A percentile compares a stretch with the other conserved stretches of the same genome.
Conservation (phyloP, 2,329 filamentous ascomycete species). For the Onygenales sp. region DNA sequence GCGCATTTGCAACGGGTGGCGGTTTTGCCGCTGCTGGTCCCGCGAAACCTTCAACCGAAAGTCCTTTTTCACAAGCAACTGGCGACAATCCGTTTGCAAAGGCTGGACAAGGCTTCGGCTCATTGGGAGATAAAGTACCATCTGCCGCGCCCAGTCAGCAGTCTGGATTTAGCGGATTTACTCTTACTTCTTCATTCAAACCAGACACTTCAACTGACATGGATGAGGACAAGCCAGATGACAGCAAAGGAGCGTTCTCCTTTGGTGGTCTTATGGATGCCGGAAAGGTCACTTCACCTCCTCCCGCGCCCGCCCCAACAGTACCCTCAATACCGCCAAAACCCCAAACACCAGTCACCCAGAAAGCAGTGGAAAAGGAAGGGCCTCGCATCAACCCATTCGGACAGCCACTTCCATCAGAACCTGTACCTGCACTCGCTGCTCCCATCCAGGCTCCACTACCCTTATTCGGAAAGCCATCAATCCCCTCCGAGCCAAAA, state of each 20-base stretch:
- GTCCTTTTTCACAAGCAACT: slow-evolving; percentile 20
- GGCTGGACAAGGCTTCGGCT: slow-evolving; percentile 21
- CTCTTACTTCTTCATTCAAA: slow-evolving; percentile 36
- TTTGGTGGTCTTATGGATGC: slow-evolving; percentile 30
- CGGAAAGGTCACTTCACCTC: slow-evolving; percentile 6
- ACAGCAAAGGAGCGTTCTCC: slow-evolving; percentile 25
- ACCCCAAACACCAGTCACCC: not conserved
- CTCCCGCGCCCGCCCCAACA: not conserved
- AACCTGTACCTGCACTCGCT: slow-evolving; percentile 16
- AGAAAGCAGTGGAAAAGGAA: not conserved
- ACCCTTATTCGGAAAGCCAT: slow-evolving; percentile 8
- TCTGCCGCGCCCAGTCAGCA: slow-evolving; percentile 4
- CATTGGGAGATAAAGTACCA: not conserved
- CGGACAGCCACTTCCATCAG: slow-evolving; percentile 3
- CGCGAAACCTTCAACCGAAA: slow-evolving; percentile 6
- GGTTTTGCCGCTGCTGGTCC: slow-evolving; percentile 1
- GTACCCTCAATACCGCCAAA: not conserved
- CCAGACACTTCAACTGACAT: slow-evolving; percentile 30
- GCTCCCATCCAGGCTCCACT: not conserved
- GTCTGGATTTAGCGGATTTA: slow-evolving; percentile 24
- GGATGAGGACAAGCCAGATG: slow-evolving; percentile 31
- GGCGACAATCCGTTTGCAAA: slow-evolving; percentile 21
- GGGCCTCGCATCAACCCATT: not conserved
- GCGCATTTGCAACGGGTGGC: slow-evolving; percentile 1
- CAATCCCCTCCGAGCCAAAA: slow-evolving; percentile 20